Evolutionary conservation across 2,329 filamentous ascomycete genomes (phyloP).

Genomic region (Penicillium sp.): DNA sequence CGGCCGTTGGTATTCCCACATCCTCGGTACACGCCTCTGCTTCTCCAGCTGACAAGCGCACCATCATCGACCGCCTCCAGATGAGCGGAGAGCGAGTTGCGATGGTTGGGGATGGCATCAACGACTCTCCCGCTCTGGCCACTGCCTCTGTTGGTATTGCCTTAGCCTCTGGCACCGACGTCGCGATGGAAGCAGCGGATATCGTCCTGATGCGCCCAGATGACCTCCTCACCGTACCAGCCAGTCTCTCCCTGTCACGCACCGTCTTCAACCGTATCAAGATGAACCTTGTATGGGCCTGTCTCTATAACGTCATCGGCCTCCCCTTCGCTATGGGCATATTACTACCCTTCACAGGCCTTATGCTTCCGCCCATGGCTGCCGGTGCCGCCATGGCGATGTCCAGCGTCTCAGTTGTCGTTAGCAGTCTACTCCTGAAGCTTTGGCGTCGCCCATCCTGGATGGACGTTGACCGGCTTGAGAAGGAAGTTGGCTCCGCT

Average conservation of each 20-base stretch:
- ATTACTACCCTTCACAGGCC: constrained; percentile 83
- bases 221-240: constrained; percentile 89
- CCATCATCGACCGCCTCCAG: constrained; percentile 77
- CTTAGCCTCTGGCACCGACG: constrained; percentile 88
- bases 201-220: constrained; percentile 93
- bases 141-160: constrained; percentile 92
- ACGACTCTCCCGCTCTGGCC: constrained; percentile 92
- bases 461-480: constrained; percentile 73
- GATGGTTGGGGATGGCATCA: constrained; percentile 98
- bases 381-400: constrained; percentile 92
- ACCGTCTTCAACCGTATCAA: constrained; percentile 92
- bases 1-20: constrained; percentile 73
- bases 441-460: constrained; percentile 81
- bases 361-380: constrained; percentile 84
- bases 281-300: constrained; percentile 89
- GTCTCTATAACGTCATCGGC: constrained; percentile 86
- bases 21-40: constrained; percentile 82
- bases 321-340: constrained; percentile 96
- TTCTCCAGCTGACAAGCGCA: constrained; percentile 86
- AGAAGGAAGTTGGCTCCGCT: constrained; percentile 52
- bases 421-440: constrained; percentile 78
- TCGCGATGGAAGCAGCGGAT: constrained; percentile 95
- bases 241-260: constrained; percentile 75
- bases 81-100: constrained; percentile 73
- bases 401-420: constrained; percentile 85